Conservation (phyloP, 2,329 filamentous ascomycete species). For the Xylariaceae sp. region DNA sequence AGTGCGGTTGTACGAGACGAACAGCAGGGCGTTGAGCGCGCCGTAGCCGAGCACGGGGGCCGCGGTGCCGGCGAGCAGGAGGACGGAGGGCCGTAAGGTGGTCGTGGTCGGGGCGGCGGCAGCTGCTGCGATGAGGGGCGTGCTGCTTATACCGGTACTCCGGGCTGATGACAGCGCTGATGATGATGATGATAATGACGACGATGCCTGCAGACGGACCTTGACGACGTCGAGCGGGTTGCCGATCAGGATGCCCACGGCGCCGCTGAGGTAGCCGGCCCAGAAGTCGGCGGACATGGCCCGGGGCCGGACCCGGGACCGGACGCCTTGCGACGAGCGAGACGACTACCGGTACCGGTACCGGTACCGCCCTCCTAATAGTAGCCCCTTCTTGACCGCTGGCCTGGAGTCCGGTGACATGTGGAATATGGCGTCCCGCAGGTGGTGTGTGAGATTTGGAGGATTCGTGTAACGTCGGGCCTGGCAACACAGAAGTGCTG, state of each 20-base stretch:
- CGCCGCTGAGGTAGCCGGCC: constrained; percentile 86
- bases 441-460: no score
- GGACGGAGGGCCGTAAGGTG: constrained; percentile 28
- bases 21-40: constrained; percentile 82
- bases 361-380: no score
- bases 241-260: constrained; percentile 77
- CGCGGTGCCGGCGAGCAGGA: constrained; percentile 57
- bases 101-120: no score
- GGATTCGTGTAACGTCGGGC: no score
- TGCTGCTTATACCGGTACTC: no score
- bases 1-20: constrained; percentile 84
- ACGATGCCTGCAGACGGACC: constrained; percentile 65
- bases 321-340: background rate
- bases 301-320: no score
- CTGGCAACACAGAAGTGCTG: no score
- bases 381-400: no score
- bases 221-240: constrained; percentile 70
- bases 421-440: background rate
- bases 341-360: no score
- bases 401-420: no score
- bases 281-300: constrained; percentile 83
- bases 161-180: no score
- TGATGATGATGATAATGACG: constrained; percentile 11
- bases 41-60: constrained; percentile 87
- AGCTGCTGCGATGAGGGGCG: no score